These are phyloP conservation scores for Carpinus fangiana DNA, from an alignment of 306 rosid species.

Conservation along the genomic window DNA sequence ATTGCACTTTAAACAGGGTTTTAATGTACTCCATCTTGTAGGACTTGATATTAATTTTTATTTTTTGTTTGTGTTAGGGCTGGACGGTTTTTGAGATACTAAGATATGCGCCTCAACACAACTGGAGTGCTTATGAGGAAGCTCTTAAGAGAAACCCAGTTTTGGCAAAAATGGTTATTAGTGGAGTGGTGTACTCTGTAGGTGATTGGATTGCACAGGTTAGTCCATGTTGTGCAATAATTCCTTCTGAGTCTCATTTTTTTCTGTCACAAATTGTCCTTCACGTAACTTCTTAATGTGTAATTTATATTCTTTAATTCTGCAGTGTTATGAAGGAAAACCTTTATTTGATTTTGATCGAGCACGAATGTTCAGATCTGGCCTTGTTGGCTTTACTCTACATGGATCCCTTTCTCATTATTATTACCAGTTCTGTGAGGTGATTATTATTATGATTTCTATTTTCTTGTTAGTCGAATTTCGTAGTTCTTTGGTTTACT, in stretches of 20 bases:
- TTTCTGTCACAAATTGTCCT: neutral
- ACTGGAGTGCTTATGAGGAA: constrained; percentile 96
- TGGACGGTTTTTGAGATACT: constrained; percentile 92
- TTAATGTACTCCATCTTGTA: constrained; percentile 3
- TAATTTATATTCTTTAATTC: neutral
- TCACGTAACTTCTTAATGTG: neutral
- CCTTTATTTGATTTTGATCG: constrained; percentile 94
- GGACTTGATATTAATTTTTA: constrained; percentile 13
- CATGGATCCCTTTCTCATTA: constrained; percentile 98
- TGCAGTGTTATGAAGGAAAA: constrained; percentile 95
- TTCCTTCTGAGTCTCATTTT: constrained; percentile 11
- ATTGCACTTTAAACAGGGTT: constrained; percentile 4
- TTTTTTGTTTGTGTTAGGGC: constrained; percentile 48
- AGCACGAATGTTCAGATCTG: constrained; percentile 86
- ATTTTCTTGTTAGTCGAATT: constrained; percentile 19
- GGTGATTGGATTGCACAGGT: constrained; percentile 99
- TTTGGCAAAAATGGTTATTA: constrained; percentile 93
- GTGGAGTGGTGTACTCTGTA: constrained; percentile 89
- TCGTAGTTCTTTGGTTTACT: constrained; percentile 3
- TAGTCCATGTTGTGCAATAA: constrained; percentile 12
- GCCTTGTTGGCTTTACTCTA: constrained; percentile 90
- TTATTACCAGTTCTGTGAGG: constrained; percentile 93
- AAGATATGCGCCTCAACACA: constrained; percentile 91
- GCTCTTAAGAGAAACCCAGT: constrained; percentile 94
- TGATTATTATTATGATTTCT: constrained; percentile 26